Base-by-base conservation (phyloP, 768 basidiomycete species). In the Rhizopogon rudus region DNA sequence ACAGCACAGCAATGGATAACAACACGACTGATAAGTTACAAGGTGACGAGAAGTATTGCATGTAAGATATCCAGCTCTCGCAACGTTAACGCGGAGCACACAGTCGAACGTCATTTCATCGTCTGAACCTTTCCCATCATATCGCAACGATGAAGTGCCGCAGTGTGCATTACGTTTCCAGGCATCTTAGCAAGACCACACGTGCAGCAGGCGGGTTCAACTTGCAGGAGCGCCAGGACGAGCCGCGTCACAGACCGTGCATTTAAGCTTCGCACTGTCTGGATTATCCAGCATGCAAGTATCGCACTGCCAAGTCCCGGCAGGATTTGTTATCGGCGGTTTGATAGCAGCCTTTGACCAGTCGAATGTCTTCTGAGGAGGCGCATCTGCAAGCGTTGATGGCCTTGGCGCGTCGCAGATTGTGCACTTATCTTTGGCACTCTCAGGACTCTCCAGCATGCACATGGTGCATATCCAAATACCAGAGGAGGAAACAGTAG, bases 391-490 rank as follows among this genome's bases (percentile, higher is more conserved):
- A 6, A 63, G 17, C 1, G 64, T 44, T 40, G 69, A 50, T 37
- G 60, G 68, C 40, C 69, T 68, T 0, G 72, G 73, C 1, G 72
- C 59, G 25, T 79, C 79, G 53, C 80, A 81, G 9, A 78, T 54
- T 4, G 65, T 68, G 58, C 81, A 81, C 57, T 80, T 79, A 33
- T 75, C 74, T 46, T 60, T 68, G 14, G 68, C 75, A 22, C 60
- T 62, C 3, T 61, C 69, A 3, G 74, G 64, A 53, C 76, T 80
- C 48, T 63, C 62, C 37, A 77, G 61, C 64, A 69, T 71, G 57
- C 89, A 91, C 3, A 66, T 60, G 0, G 66, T 68, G 63, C 88
- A 91, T 14, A 60, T 79, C 88, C 88, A 90, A n/a, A 57, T 61
- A 44, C 60, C 63, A 5, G 56, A 57, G 12, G 63, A 52, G 17